phyloP scores from a whole-genome alignment of 2,329 filamentous ascomycete genomes.

The Aureobasidium sp. region DNA sequence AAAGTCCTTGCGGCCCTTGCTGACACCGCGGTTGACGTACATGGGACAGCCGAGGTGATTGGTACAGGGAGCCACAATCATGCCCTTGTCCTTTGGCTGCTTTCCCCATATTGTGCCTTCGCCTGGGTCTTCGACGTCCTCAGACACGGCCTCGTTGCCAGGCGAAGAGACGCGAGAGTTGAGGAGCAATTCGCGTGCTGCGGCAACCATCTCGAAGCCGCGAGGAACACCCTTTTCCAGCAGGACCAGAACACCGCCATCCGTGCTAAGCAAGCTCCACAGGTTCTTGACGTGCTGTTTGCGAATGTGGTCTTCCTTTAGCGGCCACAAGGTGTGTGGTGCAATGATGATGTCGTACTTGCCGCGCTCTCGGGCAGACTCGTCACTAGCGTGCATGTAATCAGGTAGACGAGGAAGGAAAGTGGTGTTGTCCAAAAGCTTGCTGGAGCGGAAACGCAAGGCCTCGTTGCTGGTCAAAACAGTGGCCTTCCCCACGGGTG shows the following conservation, averaged over 20 bases:
- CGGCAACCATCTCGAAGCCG: slow-evolving; percentile 87
- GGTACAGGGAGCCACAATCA: slow-evolving; percentile 66
- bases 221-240: slow-evolving; percentile 86
- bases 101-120: slow-evolving; percentile 21
- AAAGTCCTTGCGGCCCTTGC: slow-evolving; percentile 73
- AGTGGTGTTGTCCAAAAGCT: slow-evolving; percentile 77
- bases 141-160: slow-evolving; percentile 36
- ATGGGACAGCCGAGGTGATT: slow-evolving; percentile 86
- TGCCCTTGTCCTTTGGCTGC: slow-evolving; percentile 48
- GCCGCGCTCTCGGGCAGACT: slow-evolving; percentile 27
- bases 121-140: slow-evolving; percentile 17
- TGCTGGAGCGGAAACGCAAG: slow-evolving; percentile 67
- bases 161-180: slow-evolving; percentile 66
- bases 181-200: slow-evolving; percentile 71
- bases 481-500: slow-evolving; percentile 65
- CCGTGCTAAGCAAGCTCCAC: slow-evolving; percentile 76
- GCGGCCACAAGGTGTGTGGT: slow-evolving; percentile 70
- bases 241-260: slow-evolving; percentile 79
- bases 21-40: slow-evolving; percentile 63
- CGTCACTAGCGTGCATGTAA: slow-evolving; percentile 61
- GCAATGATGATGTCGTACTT: slow-evolving; percentile 89
- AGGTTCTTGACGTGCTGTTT: slow-evolving; percentile 78
- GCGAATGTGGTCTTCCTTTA: slow-evolving; percentile 69
- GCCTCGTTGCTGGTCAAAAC: slow-evolving; percentile 71
- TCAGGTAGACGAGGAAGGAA: slow-evolving; percentile 91